Conservation (phyloP, 2,329 filamentous ascomycete genomes). For the Pyricularia pennisetigena region DNA sequence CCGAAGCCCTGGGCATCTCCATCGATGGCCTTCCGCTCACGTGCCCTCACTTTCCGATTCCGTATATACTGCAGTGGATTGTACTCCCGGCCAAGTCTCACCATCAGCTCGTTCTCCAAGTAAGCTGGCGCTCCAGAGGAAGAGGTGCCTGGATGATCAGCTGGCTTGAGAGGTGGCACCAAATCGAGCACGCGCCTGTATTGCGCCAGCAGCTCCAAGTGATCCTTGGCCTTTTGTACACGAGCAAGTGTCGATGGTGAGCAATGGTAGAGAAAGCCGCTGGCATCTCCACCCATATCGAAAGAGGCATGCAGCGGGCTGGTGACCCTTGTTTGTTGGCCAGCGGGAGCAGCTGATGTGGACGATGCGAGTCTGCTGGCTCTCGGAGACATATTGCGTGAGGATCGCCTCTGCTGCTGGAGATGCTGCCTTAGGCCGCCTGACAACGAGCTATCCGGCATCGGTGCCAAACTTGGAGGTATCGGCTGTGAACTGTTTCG, state of each 20-base stretch:
- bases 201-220: slow-evolving; percentile 78
- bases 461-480: slow-evolving; percentile 39
- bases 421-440: slow-evolving; percentile 48
- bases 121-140: slow-evolving; percentile 25
- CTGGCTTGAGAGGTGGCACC: slow-evolving; percentile 60
- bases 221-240: slow-evolving; percentile 73
- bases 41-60: slow-evolving; percentile 75
- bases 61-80: slow-evolving; percentile 90
- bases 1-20: slow-evolving; percentile 68
- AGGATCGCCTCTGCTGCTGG: slow-evolving; percentile 59
- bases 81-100: slow-evolving; percentile 58
- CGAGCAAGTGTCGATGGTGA: slow-evolving; percentile 73
- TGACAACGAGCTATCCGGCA: slow-evolving; percentile 43
- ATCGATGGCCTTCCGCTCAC: slow-evolving; percentile 66
- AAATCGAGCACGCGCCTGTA: slow-evolving; percentile 73
- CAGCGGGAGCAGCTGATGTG: not conserved
- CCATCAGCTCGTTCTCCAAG: slow-evolving; percentile 20
- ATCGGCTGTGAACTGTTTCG: slow-evolving; percentile 42
- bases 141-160: slow-evolving; percentile 13
- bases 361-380: not conserved
- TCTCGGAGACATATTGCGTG: slow-evolving; percentile 51
- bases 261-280: slow-evolving; percentile 53
- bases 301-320: slow-evolving; percentile 26
- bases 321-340: slow-evolving; percentile 25
- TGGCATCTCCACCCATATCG: slow-evolving; percentile 29